Base-by-base conservation (phyloP, 2,329 filamentous ascomycete genomes). In the Dothiorella sarmentorum region DNA sequence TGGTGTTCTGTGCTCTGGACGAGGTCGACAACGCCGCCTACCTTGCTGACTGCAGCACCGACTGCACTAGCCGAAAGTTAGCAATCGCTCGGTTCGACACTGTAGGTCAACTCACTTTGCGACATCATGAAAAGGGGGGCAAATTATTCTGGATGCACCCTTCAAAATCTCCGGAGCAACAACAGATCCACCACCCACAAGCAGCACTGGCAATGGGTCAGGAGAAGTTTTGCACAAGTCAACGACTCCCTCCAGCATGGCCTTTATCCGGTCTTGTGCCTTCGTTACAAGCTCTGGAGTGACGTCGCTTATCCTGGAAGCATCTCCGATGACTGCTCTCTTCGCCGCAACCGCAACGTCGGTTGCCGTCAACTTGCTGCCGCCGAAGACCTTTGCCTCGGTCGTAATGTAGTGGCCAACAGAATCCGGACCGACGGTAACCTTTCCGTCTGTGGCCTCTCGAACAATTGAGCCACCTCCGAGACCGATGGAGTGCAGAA, bases 141-240 rank as follows among this genome's bases (percentile, higher is more conserved):
- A 58, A 18, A 58, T 84, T 2, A 87, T 82, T 37, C 82, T 74
- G 1, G 84, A 82, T 7, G 83, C 83, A 1, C 84, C 84, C 29
- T 73, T 71, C 0, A 87, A 72, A n/a, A 76, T 68, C 33, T 81
- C 74, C 0, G 83, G 83, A 0, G 81, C 80, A 42, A 87, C 77
- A 9, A 86, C 74, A 1, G 84, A 82, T 4, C 85, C 85, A 0
- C 85, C 85, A 7, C 85, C 85, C 0, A 88, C 85, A 0, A 87
- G 78, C 0, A 87, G 68, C 0, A 87, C 83, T 0, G 82, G 79
- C 1, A 85, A 61, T 31, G 84, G 79, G n/a, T 79, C 78, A 0
- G 82, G 81, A 0, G 83, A 84, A 0, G 81, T 84, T 66, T 87
- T 87, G 78, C 85, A 85, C 2, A 76, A 82, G 65, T 87, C 84